Evolutionary conservation across 495 filamentous ascomycete species (phyloP), one percentile per base, ranked within the genome.

Genomic region (Rusavskia elegans): DNA sequence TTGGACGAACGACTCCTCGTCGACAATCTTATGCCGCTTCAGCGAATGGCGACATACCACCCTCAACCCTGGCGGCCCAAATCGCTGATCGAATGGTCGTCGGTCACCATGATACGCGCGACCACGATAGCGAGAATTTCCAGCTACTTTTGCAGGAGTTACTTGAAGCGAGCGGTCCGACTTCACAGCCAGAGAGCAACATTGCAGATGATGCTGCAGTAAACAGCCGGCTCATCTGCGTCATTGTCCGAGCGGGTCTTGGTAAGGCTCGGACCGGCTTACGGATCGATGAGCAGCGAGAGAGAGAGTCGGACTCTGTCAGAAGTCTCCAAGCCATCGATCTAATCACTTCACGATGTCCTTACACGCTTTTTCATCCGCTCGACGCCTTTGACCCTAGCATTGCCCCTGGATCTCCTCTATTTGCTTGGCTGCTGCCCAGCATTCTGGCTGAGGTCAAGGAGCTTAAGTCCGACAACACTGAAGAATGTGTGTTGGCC

Each of bases 371-470:
- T n/a, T 71, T 75, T 44, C 78, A 63, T 45, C 61, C 64, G 16
- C 64, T 68, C 37, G 66, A 66, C 19, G 39, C 32, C 32, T 35
- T 35, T 35, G 32, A 35, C 13, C 32, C 32, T 35, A 35, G 32
- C 13, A 35, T 35, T 14, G 13, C 10, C 32, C 32, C 32, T 35
- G 32, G 32, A 35, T 35, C 13, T 10, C 86, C 84, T 13, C 69
- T 95, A 21, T 85, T 82, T 68, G 61, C 86, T n/a, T 92, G 88
- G 86, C 68, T 97, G 6, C 62, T 86, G 19, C 79, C 82, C 14
- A 76, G 75, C 58, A 53, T 88, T 5, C n/a, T 52, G 16, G 20
- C 20, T 13, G 21, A 39, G 35, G 20, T 40, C 20, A 44, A 37
- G 17, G 39, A 30, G 32, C 20, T 21, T 25, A 3, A 20, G 17